Evolutionary conservation across 2,329 filamentous ascomycete species (phyloP).

Genomic region (Colletotrichum liaoningense): DNA sequence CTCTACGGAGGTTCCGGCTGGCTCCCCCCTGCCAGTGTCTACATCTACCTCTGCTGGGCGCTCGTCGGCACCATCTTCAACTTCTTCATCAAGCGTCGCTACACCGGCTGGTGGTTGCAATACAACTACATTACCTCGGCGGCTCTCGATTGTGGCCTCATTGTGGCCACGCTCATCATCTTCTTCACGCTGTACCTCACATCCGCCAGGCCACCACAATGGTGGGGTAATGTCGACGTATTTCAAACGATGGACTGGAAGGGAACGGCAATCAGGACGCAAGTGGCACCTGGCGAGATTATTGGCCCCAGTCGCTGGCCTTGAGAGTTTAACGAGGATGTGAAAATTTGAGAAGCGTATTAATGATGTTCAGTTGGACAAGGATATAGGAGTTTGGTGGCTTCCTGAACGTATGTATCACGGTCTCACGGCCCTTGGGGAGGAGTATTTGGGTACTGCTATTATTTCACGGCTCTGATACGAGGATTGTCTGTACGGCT

Average conservation of each 20-base stretch:
- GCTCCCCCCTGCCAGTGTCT: conserved; percentile 76
- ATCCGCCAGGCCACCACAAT: conserved; percentile 63
- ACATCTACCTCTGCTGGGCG: conserved; percentile 79
- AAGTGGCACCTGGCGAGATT: conserved; percentile 54
- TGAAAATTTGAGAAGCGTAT: not conserved
- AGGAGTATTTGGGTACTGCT: conserved; percentile 24
- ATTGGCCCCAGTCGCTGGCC: conserved; percentile 65
- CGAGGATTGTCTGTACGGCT: conserved; percentile 24
- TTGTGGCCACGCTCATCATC: conserved; percentile 74
- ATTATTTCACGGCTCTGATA: conserved; percentile 1
- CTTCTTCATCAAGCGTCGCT: conserved; percentile 72
- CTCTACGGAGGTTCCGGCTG: conserved; percentile 74
- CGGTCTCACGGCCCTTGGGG: conserved; percentile 5
- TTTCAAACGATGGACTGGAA: conserved; percentile 59
- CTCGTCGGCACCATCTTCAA: conserved; percentile 76
- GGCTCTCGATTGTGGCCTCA: conserved; percentile 75
- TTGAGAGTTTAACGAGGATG: conserved; percentile 38
- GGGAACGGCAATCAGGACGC: conserved; percentile 55
- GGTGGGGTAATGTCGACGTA: conserved; percentile 70
- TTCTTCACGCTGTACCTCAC: conserved; percentile 77
- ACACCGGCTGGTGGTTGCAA: conserved; percentile 79
- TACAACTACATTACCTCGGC: conserved; percentile 83
- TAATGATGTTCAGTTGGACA: conserved; percentile 24
- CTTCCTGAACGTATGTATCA: conserved; percentile 13
- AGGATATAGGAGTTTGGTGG: conserved; percentile 28